Percentiles rank a stretch among this genome's conserved stretches.
These are phyloP conservation scores for Bolboschoenus planiculmis DNA, from an alignment of 176 grass and related monocot species.

Conservation along the genomic window DNA sequence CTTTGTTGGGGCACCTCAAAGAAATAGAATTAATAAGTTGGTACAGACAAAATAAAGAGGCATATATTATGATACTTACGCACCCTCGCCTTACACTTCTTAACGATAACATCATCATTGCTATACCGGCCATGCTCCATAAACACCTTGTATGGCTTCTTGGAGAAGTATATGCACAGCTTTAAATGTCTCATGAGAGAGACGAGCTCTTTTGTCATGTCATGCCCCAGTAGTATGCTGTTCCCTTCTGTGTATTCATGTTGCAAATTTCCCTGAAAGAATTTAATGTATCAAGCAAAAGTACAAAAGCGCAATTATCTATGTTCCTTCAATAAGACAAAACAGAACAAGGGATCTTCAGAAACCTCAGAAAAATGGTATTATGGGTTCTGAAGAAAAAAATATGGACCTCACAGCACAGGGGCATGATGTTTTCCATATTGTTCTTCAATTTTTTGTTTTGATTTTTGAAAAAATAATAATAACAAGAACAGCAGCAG, in stretches of 20 bases:
- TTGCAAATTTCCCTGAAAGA: conserved; percentile 75
- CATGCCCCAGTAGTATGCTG: conserved; percentile 50
- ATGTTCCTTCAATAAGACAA: not conserved
- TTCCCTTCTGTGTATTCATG: conserved; percentile 71
- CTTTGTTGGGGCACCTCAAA: not conserved
- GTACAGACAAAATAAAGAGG: conserved; percentile 1
- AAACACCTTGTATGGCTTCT: conserved; percentile 70
- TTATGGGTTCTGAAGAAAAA: too few relatives aligned
- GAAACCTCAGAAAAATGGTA: too few relatives aligned
- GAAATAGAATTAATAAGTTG: not conserved
- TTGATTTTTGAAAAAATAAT: not conserved
- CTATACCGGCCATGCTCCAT: conserved; percentile 56
- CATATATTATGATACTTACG: conserved; percentile 75
- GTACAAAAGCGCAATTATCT: not conserved
- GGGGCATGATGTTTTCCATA: not conserved
- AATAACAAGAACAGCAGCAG: too few relatives aligned
- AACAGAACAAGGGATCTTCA: not conserved
- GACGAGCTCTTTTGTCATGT: conserved; percentile 39
- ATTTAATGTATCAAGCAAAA: not conserved
- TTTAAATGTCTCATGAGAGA: conserved; percentile 50
- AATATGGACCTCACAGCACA: too few relatives aligned
- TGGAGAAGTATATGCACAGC: conserved; percentile 91
- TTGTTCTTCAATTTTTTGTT: not conserved
- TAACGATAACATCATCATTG: conserved; percentile 57
- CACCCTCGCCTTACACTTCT: conserved; percentile 90